Evolutionary conservation across 1,284 basidiomycete species (phyloP).

Genomic region (Laetiporus sulphureus): DNA sequence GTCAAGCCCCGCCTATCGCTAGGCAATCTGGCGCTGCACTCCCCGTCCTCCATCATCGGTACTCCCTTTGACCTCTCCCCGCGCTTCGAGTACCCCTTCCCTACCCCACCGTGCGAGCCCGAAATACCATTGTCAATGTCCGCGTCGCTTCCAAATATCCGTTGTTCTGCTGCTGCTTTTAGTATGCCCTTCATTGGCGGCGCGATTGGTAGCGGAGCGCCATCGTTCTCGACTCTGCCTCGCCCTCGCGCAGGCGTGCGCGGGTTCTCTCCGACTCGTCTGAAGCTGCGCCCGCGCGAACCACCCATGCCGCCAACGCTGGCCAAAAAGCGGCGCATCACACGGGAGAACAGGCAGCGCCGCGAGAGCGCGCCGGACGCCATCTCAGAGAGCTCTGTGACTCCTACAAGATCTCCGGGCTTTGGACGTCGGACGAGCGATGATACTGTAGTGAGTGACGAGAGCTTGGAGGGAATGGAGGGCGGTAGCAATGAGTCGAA

Average conservation of each 20-base stretch:
- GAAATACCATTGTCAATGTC: constrained; percentile 6
- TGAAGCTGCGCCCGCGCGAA: constrained; percentile 17
- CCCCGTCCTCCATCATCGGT: constrained; percentile 27
- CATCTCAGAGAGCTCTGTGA: background rate
- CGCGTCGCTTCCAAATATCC: constrained; percentile 9
- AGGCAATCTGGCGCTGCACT: constrained; percentile 23
- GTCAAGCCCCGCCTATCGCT: constrained; percentile 21
- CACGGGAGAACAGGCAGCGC: background rate
- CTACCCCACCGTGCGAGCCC: constrained; percentile 6
- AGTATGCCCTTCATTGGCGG: background rate
- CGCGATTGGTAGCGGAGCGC: constrained; percentile 1
- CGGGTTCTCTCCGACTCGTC: constrained; percentile 20
- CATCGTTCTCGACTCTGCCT: background rate
- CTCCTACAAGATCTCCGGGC: background rate
- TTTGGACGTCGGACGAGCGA: constrained; percentile 7
- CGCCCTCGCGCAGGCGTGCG: constrained; percentile 9
- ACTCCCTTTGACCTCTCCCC: constrained; percentile 28
- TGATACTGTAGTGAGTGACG: constrained; percentile 10
- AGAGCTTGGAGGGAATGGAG: background rate
- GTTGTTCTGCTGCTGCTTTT: constrained; percentile 4
- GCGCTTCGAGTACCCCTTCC: constrained; percentile 31
- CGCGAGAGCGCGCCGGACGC: background rate
- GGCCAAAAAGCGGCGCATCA: constrained; percentile 19
- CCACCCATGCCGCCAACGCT: constrained; percentile 26
- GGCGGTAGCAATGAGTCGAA: background rate